Evolutionary conservation across 1,284 basidiomycete genomes (phyloP), one percentile per base, ranked within the genome.

Genomic region (Cryptococcus sp.): DNA sequence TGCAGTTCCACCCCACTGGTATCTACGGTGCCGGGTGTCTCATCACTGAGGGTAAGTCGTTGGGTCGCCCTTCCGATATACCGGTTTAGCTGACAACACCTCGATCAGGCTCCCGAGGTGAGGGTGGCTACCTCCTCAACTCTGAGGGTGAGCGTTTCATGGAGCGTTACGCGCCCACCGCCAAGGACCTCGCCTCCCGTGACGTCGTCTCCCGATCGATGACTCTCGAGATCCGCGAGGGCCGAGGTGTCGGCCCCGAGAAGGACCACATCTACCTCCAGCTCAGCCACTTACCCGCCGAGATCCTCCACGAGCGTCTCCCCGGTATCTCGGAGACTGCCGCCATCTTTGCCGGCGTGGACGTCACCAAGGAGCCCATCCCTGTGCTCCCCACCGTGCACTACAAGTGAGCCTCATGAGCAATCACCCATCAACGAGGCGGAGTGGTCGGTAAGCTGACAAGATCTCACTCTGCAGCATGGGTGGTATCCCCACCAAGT

Each of bases 291-390:
- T 81, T 99, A 44, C 96, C 96, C 57, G 84, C 96, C 51, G 92
- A 96, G 68, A 86, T 98, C 67, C 86, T 99, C 60, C 93, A 93
- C 78, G 95, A 98, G 80, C 88, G 96, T 76, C 83, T 99, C 47
- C 96, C 96, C 62, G 96, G 96, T 85, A 98, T 99, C 76, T 98
- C 96, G 52, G 96, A 99, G 83, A 99, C 96, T 12, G 96, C 96
- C 38, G 89, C 95, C 63, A 98, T 99, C 74, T 99, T 99, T 81
- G 86, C 92, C 72, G 96, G 96, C 79, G 96, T 98, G 65, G 96
- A 99, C 78, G 96, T 99, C 62, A 98, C 96, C 65, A 98, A 98
- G 82, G 95, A 98, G 78, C 96, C 96, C 50, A 97, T 97, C 70
- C 93, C 93, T 54, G 96, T 99, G 39, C 78, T 97, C 63, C 94